Base-by-base conservation (phyloP, 805 yeast genomes). In the Spathaspora girioi region DNA sequence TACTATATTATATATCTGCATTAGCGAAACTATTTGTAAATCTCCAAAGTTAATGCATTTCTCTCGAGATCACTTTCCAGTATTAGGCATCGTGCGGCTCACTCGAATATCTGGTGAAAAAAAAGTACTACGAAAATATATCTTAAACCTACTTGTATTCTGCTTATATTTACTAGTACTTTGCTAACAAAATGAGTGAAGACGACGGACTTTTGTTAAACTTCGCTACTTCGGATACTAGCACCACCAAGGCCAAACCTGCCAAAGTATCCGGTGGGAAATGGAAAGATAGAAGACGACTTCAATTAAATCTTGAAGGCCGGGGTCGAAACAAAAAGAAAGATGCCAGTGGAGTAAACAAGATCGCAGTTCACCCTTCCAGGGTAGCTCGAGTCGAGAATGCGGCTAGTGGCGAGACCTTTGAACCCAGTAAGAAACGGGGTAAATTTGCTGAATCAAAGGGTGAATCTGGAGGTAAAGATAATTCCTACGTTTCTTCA, bases 181-280 rank as follows among this genome's bases (percentile, higher is more conserved):
- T 3, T 20, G 3, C 10, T 8, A 11, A 48, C 12, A 35, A 8
- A 31, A 68, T 68, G 73, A 67, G 66, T 45, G 71, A 69, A 40
- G 94, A 86, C 61, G 94, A 85, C 66, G 89, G 89, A 2, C 60
- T 92, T 68, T 68, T 92, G 60, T 65, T 93, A 61, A 93, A 93
- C 65, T 85, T 93, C 62, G 79, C 85, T 27, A 69, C 77, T 3
- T 74, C 77, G 9, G 64, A 58, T 14, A 61, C 62, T 20, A n/a
- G n/a, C n/a, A 62, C 57, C 10, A 63, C 67, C 8, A 51, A 63
- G 14, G 62, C 59, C 11, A 56, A 59, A 26, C 52, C 62, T 2
- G 56, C 53, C 40, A 82, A 78, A 61, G 78, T 83, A 2, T 73
- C 79, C 2, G 93, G 93, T 38, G 96, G 96, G 14, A 79, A 78